phyloP scores from a whole-genome alignment of 371 early-diverging fungal genomes.

The Mortierella sp. region DNA sequence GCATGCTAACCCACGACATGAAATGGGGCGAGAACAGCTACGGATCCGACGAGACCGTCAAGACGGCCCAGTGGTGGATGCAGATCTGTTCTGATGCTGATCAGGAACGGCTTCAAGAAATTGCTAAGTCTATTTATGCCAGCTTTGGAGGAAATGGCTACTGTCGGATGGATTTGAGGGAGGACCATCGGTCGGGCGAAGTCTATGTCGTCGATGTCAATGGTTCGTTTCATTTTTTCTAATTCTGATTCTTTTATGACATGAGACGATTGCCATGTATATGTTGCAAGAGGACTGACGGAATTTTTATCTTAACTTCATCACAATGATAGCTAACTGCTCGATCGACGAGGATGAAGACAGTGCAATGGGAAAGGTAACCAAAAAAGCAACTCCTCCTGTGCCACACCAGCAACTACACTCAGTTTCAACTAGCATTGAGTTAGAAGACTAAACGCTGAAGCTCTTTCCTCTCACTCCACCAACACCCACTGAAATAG shows the following conservation, averaged over 20 bases:
- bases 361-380: constrained; percentile 54
- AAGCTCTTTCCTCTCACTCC: background rate
- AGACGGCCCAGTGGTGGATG: constrained; percentile 55
- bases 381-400: background rate
- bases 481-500: constrained; percentile 13
- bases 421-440: background rate
- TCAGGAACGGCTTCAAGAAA: constrained; percentile 27
- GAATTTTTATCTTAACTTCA: background rate
- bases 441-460: background rate
- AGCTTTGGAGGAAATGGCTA: constrained; percentile 52
- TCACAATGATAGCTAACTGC: constrained; percentile 31
- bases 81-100: constrained; percentile 38
- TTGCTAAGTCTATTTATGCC: constrained; percentile 33
- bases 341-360: constrained; percentile 44
- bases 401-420: background rate
- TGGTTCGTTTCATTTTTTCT: constrained; percentile 11
- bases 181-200: constrained; percentile 42
- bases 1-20: constrained; percentile 50
- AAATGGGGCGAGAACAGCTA: constrained; percentile 49
- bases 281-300: background rate
- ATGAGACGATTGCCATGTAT: too few species aligned
- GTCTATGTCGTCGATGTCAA: constrained; percentile 54
- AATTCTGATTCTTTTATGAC: too few species aligned
- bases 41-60: constrained; percentile 35
- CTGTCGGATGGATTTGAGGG: constrained; percentile 55